These are phyloP conservation scores for Diutina scorzettiae DNA, from an alignment of 1,139 yeast genomes.

Conservation along the genomic window DNA sequence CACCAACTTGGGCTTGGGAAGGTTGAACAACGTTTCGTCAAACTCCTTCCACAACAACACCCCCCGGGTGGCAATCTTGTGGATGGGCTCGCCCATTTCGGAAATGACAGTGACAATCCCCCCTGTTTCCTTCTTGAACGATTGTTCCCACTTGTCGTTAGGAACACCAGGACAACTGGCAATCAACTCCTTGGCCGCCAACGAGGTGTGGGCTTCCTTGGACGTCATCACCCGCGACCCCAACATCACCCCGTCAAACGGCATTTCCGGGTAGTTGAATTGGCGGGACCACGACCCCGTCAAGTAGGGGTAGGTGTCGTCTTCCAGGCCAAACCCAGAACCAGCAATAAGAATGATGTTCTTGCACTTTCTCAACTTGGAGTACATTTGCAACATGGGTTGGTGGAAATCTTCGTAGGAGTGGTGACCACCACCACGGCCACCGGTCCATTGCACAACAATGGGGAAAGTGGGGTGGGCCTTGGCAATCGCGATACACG, in stretches of 20 bases:
- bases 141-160: conserved; percentile 83
- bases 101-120: conserved; percentile 93
- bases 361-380: conserved; percentile 83
- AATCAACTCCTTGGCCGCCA: conserved; percentile 87
- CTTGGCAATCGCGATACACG: conserved; percentile 81
- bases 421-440: conserved; percentile 99
- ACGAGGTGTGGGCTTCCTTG: conserved; percentile 89
- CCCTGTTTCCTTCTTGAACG: conserved; percentile 93
- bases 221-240: conserved; percentile 98
- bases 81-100: conserved; percentile 99
- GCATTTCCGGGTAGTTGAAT: conserved; percentile 95
- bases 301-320: conserved; percentile 92
- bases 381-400: conserved; percentile 90
- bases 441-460: conserved; percentile 99
- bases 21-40: conserved; percentile 83
- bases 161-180: conserved; percentile 84
- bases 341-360: conserved; percentile 92
- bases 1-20: conserved; percentile 81
- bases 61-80: conserved; percentile 96
- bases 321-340: conserved; percentile 95
- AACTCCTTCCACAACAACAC: conserved; percentile 93
- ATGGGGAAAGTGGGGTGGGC: conserved; percentile 95
- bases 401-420: conserved; percentile 98
- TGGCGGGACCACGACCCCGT: conserved; percentile 90
- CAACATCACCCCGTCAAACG: conserved; percentile 91